phyloP scores from a whole-genome alignment of 257 asterid genomes.

The Solanum neorickii region DNA sequence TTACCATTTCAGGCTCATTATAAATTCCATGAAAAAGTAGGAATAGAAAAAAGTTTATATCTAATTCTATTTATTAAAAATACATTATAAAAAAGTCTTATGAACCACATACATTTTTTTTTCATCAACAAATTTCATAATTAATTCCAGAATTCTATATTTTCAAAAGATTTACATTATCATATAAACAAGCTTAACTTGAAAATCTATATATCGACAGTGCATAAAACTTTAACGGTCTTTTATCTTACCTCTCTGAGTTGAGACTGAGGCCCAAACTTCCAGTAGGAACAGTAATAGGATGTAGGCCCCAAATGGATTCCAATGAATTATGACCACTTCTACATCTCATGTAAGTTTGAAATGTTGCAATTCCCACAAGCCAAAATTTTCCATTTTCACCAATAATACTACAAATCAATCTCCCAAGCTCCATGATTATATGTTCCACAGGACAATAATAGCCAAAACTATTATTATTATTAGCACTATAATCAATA shows the following conservation, averaged over 20 bases:
- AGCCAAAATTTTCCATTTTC: slow-evolving; percentile 54
- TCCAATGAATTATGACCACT: slow-evolving; percentile 55
- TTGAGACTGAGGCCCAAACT: slow-evolving; percentile 54
- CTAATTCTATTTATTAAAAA: background rate
- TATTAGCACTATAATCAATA: slow-evolving; percentile 32
- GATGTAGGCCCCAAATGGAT: slow-evolving; percentile 63
- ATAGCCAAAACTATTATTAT: slow-evolving; percentile 4
- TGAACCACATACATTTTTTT: background rate
- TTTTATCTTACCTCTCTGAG: slow-evolving; percentile 23
- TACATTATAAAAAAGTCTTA: too few species aligned
- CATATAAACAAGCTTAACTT: background rate
- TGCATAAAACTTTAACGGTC: background rate
- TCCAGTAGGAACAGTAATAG: slow-evolving; percentile 57
- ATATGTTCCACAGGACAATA: slow-evolving; percentile 68
- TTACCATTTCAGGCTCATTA: background rate
- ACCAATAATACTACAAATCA: slow-evolving; percentile 29
- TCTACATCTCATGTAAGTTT: slow-evolving; percentile 58
- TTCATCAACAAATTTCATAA: too few species aligned
- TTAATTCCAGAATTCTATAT: too few species aligned
- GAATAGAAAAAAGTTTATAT: too few species aligned
- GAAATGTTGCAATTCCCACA: slow-evolving; percentile 70
- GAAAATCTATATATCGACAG: background rate
- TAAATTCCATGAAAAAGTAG: too few species aligned
- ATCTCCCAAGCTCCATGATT: slow-evolving; percentile 64
- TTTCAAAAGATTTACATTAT: too few species aligned